Percentiles rank a stretch among this genome's conserved stretches.
Conservation (phyloP, 352 stramenopile species). For the Phytophthora foliorum region DNA sequence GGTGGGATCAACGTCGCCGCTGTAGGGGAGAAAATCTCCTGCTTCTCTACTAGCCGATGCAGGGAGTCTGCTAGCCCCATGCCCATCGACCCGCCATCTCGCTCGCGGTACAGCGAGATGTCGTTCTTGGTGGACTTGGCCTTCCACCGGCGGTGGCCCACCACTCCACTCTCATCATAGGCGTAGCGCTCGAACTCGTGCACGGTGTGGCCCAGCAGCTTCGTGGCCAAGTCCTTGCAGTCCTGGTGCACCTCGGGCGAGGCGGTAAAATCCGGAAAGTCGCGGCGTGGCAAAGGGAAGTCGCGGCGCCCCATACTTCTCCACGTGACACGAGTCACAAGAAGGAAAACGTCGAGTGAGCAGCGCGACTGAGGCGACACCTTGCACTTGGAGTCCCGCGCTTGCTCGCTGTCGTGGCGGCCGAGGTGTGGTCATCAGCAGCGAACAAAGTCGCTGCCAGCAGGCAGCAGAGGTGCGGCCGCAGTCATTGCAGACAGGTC, state of each 20-base stretch:
- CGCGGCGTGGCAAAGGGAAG: slow-evolving; percentile 57
- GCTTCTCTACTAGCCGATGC: slow-evolving; percentile 24
- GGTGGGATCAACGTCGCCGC: slow-evolving; percentile 32
- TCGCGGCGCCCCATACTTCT: slow-evolving; percentile 28
- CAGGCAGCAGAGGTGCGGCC: slow-evolving; percentile 20
- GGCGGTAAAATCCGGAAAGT: slow-evolving; percentile 52
- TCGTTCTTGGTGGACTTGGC: slow-evolving; percentile 41
- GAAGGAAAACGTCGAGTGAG: slow-evolving; percentile 26
- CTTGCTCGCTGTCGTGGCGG: slow-evolving; percentile 22
- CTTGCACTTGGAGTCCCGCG: slow-evolving; percentile 10
- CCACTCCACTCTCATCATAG: slow-evolving; percentile 36
- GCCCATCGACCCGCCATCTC: slow-evolving; percentile 38
- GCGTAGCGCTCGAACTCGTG: slow-evolving; percentile 58
- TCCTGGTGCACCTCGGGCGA: slow-evolving; percentile 44
- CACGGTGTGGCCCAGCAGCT: slow-evolving; percentile 58
- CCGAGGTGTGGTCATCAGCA: slow-evolving; percentile 8
- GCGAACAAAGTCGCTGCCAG: slow-evolving; percentile 22
- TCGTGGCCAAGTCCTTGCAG: slow-evolving; percentile 47
- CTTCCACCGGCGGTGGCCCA: slow-evolving; percentile 50
- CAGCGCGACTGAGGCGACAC: not conserved
- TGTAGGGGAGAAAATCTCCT: slow-evolving; percentile 35
- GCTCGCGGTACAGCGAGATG: slow-evolving; percentile 52
- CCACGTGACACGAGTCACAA: slow-evolving; percentile 8
- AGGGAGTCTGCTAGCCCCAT: slow-evolving; percentile 30
- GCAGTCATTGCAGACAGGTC: slow-evolving; percentile 26